Evolutionary conservation across 352 stramenopile genomes (phyloP), one percentile per base, ranked within the genome.

Genomic region (Phytophthora pseudosyringae): DNA sequence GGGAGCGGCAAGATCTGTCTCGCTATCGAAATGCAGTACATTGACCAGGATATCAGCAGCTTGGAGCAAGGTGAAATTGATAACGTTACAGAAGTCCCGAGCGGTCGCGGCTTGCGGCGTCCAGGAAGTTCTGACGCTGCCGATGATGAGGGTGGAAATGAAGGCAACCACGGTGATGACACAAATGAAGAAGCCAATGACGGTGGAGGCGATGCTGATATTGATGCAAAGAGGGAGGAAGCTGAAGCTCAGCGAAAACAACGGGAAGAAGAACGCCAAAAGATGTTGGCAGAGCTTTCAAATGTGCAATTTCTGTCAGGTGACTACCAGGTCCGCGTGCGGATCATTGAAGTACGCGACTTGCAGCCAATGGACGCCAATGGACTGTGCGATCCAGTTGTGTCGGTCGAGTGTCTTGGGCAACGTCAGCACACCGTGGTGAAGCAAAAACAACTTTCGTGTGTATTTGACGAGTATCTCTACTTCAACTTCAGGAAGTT

Each of bases 391-490:
- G 93, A 98, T 59, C 93, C 93, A 4, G 89, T 98, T 15, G 76
- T 97, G 5, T 83, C 86, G 13, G 83, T 96, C 13, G 88, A 94
- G 61, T 93, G 88, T 39, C 75, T 97, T 38, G 83, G 80, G 3
- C 85, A 96, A 49, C 81, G 82, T 8, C 81, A 95, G 49, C 76
- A 96, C 54, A 95, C 83, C 7, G 70, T 83, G 40, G 79, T 95
- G 54, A 89, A 96, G 76, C 76, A 91, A 60, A 87, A 96, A 59
- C 81, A 91, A 48, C 73, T 92, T 11, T 94, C 80, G 26, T 93
- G 80, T 38, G 87, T 98, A 3, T 97, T 97, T 74, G 93, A 98
- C 67, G 89, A 98, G 60, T 82, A 84, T 13, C 75, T 97, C 25
- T 94, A 94, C 53, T 97, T 98, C 67, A 89, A 95, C 59, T 93